Percentiles rank a stretch among this genome's conserved stretches.
These are phyloP conservation scores for Ichthyophonus hoferi DNA, from an alignment of 208 protist genomes.

Conservation along the genomic window DNA sequence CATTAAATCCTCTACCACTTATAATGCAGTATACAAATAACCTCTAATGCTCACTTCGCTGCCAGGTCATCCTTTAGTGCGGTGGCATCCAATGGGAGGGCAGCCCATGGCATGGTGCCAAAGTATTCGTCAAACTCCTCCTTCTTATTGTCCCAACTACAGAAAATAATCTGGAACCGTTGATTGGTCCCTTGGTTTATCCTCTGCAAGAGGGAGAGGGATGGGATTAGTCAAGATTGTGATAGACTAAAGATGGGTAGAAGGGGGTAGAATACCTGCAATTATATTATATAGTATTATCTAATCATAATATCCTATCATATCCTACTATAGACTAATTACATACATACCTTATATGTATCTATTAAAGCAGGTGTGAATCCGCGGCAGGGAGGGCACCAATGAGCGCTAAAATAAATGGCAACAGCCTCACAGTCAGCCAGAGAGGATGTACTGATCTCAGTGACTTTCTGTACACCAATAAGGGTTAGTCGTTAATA, in stretches of 20 bases:
- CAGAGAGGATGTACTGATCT: not conserved
- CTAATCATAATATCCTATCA: too few relatives aligned
- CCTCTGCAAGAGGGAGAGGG: not conserved
- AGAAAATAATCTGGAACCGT: not conserved
- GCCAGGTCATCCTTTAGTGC: not conserved
- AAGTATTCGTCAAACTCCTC: slow-evolving; percentile 17
- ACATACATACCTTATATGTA: not conserved
- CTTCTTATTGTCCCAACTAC: not conserved
- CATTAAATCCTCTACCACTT: too few relatives aligned
- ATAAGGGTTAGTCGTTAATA: too few relatives aligned
- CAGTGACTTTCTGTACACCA: not conserved
- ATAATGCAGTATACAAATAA: too few relatives aligned
- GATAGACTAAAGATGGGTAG: too few relatives aligned
- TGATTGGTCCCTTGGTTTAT: not conserved
- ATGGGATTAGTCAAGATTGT: too few relatives aligned
- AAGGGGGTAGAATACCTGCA: too few relatives aligned
- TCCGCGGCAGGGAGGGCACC: slow-evolving; percentile 2
- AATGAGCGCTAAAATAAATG: slow-evolving; percentile 16
- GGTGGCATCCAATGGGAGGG: not conserved
- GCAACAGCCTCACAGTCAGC: slow-evolving; percentile 1
- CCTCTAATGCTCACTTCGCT: too few relatives aligned
- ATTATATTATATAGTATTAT: too few relatives aligned
- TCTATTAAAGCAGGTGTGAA: not conserved
- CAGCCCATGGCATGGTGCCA: slow-evolving; percentile 9
- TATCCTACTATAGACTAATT: too few relatives aligned